Conservation (phyloP, 2,329 filamentous ascomycete species). For the Hypoxylon sp. region DNA sequence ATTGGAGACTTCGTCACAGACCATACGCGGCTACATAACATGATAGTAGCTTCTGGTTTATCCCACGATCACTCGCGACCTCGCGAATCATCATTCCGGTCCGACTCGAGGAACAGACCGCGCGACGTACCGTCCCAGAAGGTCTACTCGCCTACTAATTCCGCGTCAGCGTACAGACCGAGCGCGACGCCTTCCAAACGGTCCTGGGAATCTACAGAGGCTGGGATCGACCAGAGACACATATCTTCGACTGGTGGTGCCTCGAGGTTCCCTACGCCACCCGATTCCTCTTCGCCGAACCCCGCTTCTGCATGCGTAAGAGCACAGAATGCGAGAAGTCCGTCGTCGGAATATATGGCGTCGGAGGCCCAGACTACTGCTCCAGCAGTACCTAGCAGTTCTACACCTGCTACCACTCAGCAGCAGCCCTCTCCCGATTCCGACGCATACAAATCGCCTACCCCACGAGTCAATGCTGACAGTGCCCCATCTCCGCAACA, state of each 20-base stretch:
- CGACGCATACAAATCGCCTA: constrained; percentile 48
- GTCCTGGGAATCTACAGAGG: constrained; percentile 51
- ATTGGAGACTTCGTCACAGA: constrained; percentile 82
- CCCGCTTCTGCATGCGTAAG: constrained; percentile 56
- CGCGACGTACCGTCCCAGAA: constrained; percentile 49
- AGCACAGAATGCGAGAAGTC: constrained; percentile 59
- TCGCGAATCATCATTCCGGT: constrained; percentile 60
- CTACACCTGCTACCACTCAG: constrained; percentile 47
- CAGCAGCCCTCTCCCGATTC: constrained; percentile 54
- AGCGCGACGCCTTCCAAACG: constrained; percentile 52
- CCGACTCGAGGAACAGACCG: constrained; percentile 57
- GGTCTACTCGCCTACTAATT: constrained; percentile 47
- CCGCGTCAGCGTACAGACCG: constrained; percentile 43
- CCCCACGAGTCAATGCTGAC: constrained; percentile 51
- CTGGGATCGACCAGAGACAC: constrained; percentile 45
- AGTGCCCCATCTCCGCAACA: constrained; percentile 58
- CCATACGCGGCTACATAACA: constrained; percentile 78
- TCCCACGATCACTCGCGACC: constrained; percentile 64
- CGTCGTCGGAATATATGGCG: constrained; percentile 64
- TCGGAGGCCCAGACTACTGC: constrained; percentile 56
- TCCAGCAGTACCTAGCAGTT: constrained; percentile 45
- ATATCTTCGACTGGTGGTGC: constrained; percentile 58
- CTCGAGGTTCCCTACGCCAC: constrained; percentile 68
- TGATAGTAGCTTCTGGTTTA: constrained; percentile 69
- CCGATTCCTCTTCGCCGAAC: constrained; percentile 67